Base-by-base conservation (phyloP, 2,329 filamentous ascomycete genomes). In the Allantophomopsis cytisporea region DNA sequence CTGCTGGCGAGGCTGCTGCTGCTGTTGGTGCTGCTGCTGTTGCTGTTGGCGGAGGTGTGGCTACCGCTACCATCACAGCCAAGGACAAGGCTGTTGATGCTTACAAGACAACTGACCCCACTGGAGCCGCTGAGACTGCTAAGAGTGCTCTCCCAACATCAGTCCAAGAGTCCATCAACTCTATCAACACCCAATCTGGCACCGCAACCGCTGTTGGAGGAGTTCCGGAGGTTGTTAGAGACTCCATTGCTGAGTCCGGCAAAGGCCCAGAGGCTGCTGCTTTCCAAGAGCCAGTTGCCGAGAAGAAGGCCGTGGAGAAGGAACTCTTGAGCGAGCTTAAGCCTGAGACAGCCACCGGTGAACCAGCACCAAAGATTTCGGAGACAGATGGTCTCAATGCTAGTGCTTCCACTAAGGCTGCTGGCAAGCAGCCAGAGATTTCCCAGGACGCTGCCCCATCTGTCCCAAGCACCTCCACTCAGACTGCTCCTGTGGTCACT, bases 241-340 rank as follows among this genome's bases (percentile, higher is more conserved):
- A 73, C 48, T 75, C 72, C 7, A 69, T 76, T 36, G 54, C 60
- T 31, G 65, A 71, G 51, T 70, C 81, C 16, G 71, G 74, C 40
- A 58, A 68, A 51, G 66, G 64, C 44, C 80, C 83, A 7, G 85
- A 91, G 60, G 84, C 84, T 28, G 73, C 81, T 30, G 71, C 72
- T 40, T 80, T 77, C 58, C 64, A 74, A 2, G 68, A 69, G 40
- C 81, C 78, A 14, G 82, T 91, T 6, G 62, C 71, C 45, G 83
- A 88, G 50, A 91, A 91, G 72, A 75, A 73, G 56, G 69, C 66
- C 8, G 68, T 87, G 5, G 85, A 93, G 63, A 59, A 73, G 18
- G 81, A 94, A 61, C 66, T 93, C 7, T 64, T 87, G 36, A 68
- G 74, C 47, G 73, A 82, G 57, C 68, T 78, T 44, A 66, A 70